A percentile compares a stretch with the other conserved stretches of the same genome.
Conservation (phyloP, 768 basidiomycete genomes). For the Boletus pseudo-olivaceus region DNA sequence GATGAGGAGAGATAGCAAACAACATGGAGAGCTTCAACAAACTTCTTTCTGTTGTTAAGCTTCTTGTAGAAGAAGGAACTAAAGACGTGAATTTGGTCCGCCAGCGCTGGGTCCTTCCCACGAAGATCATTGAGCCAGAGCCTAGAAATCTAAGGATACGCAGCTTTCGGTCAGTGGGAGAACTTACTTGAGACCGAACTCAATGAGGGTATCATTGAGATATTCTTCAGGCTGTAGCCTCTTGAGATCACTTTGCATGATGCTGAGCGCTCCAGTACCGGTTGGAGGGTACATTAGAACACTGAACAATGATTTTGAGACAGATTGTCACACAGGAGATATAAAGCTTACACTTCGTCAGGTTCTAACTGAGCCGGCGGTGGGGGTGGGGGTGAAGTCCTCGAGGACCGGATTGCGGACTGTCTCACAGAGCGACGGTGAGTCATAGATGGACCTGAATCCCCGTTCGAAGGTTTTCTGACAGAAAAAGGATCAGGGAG, state of each 20-base stretch:
- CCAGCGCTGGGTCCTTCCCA: slow-evolving; percentile 53
- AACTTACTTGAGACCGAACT: slow-evolving; percentile 89
- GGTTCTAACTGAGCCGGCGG: slow-evolving; percentile 36
- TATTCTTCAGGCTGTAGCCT: slow-evolving; percentile 79
- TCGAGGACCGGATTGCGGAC: slow-evolving; percentile 21
- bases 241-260: slow-evolving; percentile 74
- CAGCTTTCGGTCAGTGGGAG: background rate
- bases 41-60: slow-evolving; percentile 62
- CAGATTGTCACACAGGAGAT: background rate
- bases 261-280: slow-evolving; percentile 70
- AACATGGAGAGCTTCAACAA: slow-evolving; percentile 14
- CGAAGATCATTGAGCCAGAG: slow-evolving; percentile 65
- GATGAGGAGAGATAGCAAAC: slow-evolving; percentile 10
- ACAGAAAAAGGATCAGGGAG: background rate
- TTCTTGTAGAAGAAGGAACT: slow-evolving; percentile 99
- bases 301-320: slow-evolving; percentile 37
- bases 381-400: slow-evolving; percentile 29
- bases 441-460: slow-evolving; percentile 2
- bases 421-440: slow-evolving; percentile 38
- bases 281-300: slow-evolving; percentile 72
- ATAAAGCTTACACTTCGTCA: slow-evolving; percentile 59
- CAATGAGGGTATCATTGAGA: slow-evolving; percentile 94
- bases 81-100: slow-evolving; percentile 81
- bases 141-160: slow-evolving; percentile 37
- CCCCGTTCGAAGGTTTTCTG: slow-evolving; percentile 12